A percentile compares a stretch with the other conserved stretches of the same genome.
phyloP scores from a whole-genome alignment of 2,329 filamentous ascomycete species.

The Paecilomyces dactylethromorphus region DNA sequence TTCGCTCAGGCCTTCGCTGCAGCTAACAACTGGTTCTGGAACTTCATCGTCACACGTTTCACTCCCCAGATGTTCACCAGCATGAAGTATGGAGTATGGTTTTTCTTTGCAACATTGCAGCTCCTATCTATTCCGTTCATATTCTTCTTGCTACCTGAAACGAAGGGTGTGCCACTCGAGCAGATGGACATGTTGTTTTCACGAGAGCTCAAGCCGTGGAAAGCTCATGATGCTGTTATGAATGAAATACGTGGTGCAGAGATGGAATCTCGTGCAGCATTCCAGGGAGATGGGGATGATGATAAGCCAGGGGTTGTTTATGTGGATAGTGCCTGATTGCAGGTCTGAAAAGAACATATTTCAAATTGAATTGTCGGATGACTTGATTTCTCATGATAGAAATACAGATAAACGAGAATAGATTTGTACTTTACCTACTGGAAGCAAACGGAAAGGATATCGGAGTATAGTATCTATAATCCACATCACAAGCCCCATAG shows the following conservation, averaged over 20 bases:
- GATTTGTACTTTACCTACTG: too few species aligned
- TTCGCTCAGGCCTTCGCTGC: slow-evolving; percentile 61
- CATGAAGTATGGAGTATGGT: slow-evolving; percentile 52
- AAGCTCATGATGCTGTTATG: background rate
- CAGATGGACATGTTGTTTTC: slow-evolving; percentile 55
- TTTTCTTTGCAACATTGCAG: slow-evolving; percentile 60
- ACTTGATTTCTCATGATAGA: background rate
- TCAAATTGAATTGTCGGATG: background rate
- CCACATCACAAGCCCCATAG: too few species aligned
- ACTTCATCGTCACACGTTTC: slow-evolving; percentile 10
- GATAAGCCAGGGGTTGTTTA: background rate
- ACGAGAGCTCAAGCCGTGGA: slow-evolving; percentile 1
- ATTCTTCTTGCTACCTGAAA: slow-evolving; percentile 56
- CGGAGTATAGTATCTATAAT: too few species aligned
- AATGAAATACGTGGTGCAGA: background rate
- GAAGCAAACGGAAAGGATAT: too few species aligned
- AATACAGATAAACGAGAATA: background rate
- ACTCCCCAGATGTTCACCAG: slow-evolving; percentile 22
- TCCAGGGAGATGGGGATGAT: background rate
- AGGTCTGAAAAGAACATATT: background rate
- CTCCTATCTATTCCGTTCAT: slow-evolving; percentile 49
- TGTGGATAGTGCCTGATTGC: background rate
- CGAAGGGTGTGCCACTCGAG: slow-evolving; percentile 56
- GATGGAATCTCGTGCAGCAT: background rate
- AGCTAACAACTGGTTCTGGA: slow-evolving; percentile 10